Conservation (phyloP, 495 filamentous ascomycete genomes). For the Xanthoparmelia taractica region DNA sequence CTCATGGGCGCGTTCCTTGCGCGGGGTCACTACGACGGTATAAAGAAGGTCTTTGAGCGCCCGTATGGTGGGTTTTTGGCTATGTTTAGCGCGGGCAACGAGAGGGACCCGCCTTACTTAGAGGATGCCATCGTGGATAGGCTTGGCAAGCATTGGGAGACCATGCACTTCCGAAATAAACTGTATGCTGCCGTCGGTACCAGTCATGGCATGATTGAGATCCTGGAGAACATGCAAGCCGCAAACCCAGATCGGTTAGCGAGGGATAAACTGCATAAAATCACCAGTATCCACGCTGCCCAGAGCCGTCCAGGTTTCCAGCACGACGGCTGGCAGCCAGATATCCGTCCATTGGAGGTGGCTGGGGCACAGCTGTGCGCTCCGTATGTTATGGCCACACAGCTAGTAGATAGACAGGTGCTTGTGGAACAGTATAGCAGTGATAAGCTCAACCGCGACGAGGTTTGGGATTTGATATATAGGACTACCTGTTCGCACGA, state of each 20-base stretch:
- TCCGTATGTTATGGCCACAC: background rate
- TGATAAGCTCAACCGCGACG: slow-evolving; percentile 1
- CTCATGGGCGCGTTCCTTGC: too few species aligned
- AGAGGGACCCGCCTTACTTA: background rate
- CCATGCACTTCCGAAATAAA: background rate
- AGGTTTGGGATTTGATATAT: background rate
- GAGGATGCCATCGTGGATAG: background rate
- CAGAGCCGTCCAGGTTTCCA: background rate
- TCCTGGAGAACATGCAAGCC: background rate
- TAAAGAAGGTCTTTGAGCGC: background rate
- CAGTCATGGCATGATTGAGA: background rate
- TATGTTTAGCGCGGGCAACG: background rate
- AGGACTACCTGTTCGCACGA: background rate
- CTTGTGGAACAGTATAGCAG: background rate
- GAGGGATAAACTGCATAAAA: background rate
- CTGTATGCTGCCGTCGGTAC: background rate
- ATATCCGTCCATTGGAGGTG: background rate
- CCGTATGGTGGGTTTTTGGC: slow-evolving; percentile 1
- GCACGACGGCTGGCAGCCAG: background rate
- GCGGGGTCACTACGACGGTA: background rate
- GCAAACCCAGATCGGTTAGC: background rate
- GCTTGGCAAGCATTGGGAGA: background rate
- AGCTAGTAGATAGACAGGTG: slow-evolving; percentile 4
- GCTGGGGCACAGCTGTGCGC: background rate
- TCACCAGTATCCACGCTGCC: background rate